These are phyloP conservation scores for Eragrostis nindensis DNA, from an alignment of 176 grass and related monocot species.

Conservation along the genomic window DNA sequence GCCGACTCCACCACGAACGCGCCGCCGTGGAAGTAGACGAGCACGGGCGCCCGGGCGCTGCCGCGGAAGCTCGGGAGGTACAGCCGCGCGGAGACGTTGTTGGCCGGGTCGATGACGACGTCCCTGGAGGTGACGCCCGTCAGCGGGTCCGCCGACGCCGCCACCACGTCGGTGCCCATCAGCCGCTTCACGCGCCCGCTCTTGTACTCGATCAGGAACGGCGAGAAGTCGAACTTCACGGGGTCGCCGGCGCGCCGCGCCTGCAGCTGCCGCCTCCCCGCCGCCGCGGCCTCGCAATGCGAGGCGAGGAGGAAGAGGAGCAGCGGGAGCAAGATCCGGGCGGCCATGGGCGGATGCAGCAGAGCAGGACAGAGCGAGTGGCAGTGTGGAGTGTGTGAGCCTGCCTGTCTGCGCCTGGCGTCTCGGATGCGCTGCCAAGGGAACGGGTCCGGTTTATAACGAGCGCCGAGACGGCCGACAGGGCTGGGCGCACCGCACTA, in stretches of 20 bases:
- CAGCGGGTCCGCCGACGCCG: conserved; percentile 48
- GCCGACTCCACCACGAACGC: conserved; percentile 75
- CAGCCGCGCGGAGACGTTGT: conserved; percentile 57
- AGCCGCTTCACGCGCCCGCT: conserved; percentile 66
- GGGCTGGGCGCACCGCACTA: conserved; percentile 36
- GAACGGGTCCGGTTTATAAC: conserved; percentile 38
- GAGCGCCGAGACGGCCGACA: conserved; percentile 31
- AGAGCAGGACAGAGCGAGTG: not conserved
- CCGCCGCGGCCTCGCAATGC: not conserved
- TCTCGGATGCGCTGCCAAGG: conserved; percentile 33
- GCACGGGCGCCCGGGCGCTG: conserved; percentile 43
- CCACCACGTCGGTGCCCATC: conserved; percentile 47
- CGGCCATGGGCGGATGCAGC: conserved; percentile 33
- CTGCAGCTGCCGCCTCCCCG: conserved; percentile 16
- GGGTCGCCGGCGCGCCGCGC: conserved; percentile 27
- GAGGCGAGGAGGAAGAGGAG: conserved; percentile 19
- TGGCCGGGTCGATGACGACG: conserved; percentile 50
- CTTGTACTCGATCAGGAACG: conserved; percentile 68
- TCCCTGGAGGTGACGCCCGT: conserved; percentile 66
- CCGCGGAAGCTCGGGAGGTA: conserved; percentile 56
- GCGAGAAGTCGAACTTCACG: conserved; percentile 69
- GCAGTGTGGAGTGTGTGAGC: conserved; percentile 33
- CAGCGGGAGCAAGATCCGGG: conserved; percentile 47
- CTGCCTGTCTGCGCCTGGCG: conserved; percentile 16
- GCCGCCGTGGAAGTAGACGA: conserved; percentile 92